phyloP scores from a whole-genome alignment of 2,329 filamentous ascomycete genomes.

The Beauveria rudraprayagi region DNA sequence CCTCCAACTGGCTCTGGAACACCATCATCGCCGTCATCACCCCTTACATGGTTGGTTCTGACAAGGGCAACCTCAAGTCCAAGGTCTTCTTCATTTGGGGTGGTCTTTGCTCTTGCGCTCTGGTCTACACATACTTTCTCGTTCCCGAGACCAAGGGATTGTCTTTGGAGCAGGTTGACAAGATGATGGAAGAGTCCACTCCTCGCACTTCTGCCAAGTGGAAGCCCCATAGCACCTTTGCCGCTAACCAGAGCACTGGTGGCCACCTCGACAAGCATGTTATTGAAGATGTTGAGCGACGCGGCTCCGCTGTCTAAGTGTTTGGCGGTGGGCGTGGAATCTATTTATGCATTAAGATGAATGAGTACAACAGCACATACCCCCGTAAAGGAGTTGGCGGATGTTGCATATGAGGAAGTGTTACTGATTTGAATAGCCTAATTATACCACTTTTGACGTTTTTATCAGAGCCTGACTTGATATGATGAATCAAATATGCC shows the following conservation, averaged over 20 bases:
- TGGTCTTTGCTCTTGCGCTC: constrained; percentile 50
- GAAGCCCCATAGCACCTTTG: constrained; percentile 64
- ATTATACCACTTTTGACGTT: neutral
- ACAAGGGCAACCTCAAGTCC: constrained; percentile 57
- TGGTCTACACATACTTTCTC: constrained; percentile 64
- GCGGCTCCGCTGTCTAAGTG: constrained; percentile 24
- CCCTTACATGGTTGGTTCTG: constrained; percentile 58
- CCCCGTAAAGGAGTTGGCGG: neutral
- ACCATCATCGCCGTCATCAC: constrained; percentile 63
- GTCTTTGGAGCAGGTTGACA: constrained; percentile 71
- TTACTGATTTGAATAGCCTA: neutral
- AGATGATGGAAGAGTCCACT: constrained; percentile 82
- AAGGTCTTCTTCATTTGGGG: constrained; percentile 74
- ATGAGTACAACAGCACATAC: constrained; percentile 8
- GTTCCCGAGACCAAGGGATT: constrained; percentile 69
- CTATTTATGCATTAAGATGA: constrained; percentile 6
- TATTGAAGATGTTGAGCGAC: constrained; percentile 23
- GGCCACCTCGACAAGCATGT: constrained; percentile 24
- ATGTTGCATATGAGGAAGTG: neutral
- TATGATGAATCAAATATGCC: neutral
- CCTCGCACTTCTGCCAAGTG: constrained; percentile 70
- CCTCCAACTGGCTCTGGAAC: constrained; percentile 91
- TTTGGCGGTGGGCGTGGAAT: neutral
- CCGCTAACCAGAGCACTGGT: constrained; percentile 37
- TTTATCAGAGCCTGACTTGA: neutral